Percentiles rank a stretch among this genome's conserved stretches.
These are phyloP conservation scores for Fusarium xylarioides DNA, from an alignment of 2,329 filamentous ascomycete genomes.

Conservation along the genomic window DNA sequence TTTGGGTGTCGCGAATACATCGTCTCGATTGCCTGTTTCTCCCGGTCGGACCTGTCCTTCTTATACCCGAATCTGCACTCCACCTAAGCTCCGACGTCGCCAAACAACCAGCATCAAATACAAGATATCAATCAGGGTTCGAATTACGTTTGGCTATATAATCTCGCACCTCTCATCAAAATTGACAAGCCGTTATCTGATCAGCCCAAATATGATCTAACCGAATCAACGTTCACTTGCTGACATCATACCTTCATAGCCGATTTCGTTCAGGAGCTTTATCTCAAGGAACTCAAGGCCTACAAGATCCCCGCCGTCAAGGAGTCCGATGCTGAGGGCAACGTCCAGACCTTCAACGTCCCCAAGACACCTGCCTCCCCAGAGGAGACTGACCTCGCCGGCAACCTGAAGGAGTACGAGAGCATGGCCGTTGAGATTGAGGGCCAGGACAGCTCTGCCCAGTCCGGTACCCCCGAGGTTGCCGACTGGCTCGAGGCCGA, in stretches of 20 bases:
- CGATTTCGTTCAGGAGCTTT: conserved; percentile 97
- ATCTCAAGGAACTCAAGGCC: conserved; percentile 93
- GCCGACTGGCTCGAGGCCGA: conserved; percentile 87
- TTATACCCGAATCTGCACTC: conserved; percentile 43
- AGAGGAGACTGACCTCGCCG: conserved; percentile 92
- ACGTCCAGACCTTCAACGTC: conserved; percentile 86
- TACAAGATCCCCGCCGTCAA: conserved; percentile 91
- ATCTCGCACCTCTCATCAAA: neutral
- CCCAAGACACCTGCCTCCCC: conserved; percentile 87
- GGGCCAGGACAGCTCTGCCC: conserved; percentile 75
- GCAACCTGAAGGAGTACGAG: conserved; percentile 94
- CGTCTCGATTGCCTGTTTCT: conserved; percentile 17
- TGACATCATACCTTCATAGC: conserved; percentile 62
- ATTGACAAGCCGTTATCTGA: neutral
- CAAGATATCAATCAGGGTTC: neutral
- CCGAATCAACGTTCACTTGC: conserved; percentile 23
- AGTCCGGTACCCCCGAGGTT: conserved; percentile 66
- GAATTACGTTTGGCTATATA: neutral
- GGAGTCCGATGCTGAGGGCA: conserved; percentile 85
- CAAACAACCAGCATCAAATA: conserved; percentile 18
- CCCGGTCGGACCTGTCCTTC: conserved; percentile 32
- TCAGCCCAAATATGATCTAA: neutral
- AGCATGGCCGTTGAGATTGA: conserved; percentile 93
- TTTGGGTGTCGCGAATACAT: conserved; percentile 2
- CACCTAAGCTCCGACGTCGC: conserved; percentile 42